Percentiles rank a stretch among this genome's conserved stretches.
phyloP scores from a whole-genome alignment of 2,329 filamentous ascomycete species.

The Diplodia corticola region DNA sequence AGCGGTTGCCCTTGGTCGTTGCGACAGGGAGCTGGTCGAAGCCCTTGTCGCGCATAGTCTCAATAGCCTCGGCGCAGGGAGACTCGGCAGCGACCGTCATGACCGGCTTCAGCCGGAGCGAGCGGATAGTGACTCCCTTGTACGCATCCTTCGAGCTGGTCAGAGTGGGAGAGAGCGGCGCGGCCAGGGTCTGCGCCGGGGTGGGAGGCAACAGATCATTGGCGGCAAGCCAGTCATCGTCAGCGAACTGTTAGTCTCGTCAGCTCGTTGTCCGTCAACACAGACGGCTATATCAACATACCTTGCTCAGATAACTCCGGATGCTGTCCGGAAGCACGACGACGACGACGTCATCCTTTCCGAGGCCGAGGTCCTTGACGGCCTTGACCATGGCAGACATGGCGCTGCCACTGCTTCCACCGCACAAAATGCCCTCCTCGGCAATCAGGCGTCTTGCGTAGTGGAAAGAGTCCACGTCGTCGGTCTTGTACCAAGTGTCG shows the following conservation, averaged over 20 bases:
- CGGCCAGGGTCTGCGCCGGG: constrained; percentile 46
- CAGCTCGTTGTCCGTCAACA: background rate
- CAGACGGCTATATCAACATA: constrained; percentile 31
- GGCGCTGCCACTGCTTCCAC: constrained; percentile 90
- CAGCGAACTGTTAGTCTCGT: constrained; percentile 66
- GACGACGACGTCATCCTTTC: constrained; percentile 83
- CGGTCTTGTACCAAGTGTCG: constrained; percentile 98
- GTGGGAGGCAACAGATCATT: constrained; percentile 81
- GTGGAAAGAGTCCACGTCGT: constrained; percentile 85
- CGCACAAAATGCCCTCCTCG: constrained; percentile 91
- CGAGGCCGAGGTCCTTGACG: constrained; percentile 72
- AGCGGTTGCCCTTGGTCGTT: constrained; percentile 61
- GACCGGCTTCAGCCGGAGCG: constrained; percentile 88
- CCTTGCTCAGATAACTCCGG: constrained; percentile 91
- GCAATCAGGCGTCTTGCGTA: constrained; percentile 88
- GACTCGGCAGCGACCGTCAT: constrained; percentile 75
- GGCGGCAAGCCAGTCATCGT: constrained; percentile 97
- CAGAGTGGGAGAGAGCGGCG: constrained; percentile 34
- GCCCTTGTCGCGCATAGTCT: constrained; percentile 97
- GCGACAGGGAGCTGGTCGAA: constrained; percentile 97
- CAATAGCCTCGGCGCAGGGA: constrained; percentile 82
- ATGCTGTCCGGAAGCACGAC: constrained; percentile 95
- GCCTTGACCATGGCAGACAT: constrained; percentile 79
- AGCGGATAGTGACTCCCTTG: constrained; percentile 73
- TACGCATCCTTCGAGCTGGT: constrained; percentile 65